These are phyloP conservation scores for Candida tallmaniae DNA, from an alignment of 805 yeast genomes.

Conservation along the genomic window DNA sequence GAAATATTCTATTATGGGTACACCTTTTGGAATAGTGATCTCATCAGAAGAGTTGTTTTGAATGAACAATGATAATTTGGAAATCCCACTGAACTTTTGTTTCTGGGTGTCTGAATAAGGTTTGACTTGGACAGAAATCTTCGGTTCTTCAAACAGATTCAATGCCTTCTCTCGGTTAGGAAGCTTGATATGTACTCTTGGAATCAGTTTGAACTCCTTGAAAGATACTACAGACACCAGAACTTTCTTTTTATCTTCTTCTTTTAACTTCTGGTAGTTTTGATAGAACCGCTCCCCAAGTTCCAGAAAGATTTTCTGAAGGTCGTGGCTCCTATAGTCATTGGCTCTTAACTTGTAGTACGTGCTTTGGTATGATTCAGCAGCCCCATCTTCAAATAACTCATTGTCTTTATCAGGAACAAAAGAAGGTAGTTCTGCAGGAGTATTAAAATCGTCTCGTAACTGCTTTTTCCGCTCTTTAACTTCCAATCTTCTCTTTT, in stretches of 20 bases:
- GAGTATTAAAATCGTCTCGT: slow-evolving; percentile 10
- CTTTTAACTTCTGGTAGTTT: slow-evolving; percentile 1
- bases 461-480: slow-evolving; percentile 11
- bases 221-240: slow-evolving; percentile 19
- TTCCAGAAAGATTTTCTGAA: slow-evolving; percentile 18
- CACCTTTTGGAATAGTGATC: slow-evolving; percentile 37
- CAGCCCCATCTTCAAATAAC: slow-evolving; percentile 35
- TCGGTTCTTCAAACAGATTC: slow-evolving; percentile 18
- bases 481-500: slow-evolving; percentile 10
- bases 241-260: slow-evolving; percentile 1
- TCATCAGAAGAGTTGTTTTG: slow-evolving; percentile 13
- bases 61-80: slow-evolving; percentile 60
- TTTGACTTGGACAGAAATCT: slow-evolving; percentile 44
- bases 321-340: slow-evolving; percentile 39
- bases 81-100: slow-evolving; percentile 62
- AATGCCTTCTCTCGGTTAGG: slow-evolving; percentile 31
- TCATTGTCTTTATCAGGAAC: slow-evolving; percentile 40
- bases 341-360: slow-evolving; percentile 44
- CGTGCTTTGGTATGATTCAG: slow-evolving; percentile 49
- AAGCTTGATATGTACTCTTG: slow-evolving; percentile 25
- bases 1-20: slow-evolving; percentile 54
- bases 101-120: slow-evolving; percentile 55
- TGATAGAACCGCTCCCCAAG: slow-evolving; percentile 19
- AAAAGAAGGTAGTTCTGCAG: neutral
- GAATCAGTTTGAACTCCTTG: slow-evolving; percentile 23